phyloP scores from a whole-genome alignment of 768 basidiomycete species.

The Russula abietina region DNA sequence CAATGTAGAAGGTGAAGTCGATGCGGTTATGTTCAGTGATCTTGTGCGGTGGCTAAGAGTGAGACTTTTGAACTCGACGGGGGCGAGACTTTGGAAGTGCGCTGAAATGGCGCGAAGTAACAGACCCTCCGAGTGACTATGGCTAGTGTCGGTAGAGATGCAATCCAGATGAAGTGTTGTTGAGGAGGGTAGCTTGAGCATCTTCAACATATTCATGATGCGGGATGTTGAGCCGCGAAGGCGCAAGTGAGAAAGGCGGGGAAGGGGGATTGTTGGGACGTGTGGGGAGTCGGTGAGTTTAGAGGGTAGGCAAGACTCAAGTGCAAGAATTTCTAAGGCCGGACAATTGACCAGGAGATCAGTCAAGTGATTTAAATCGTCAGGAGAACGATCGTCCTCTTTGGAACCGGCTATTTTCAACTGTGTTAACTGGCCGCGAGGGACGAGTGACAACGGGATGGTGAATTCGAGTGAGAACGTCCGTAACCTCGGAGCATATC shows the following conservation, averaged over 20 bases:
- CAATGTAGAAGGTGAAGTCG: background rate
- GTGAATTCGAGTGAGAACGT: background rate
- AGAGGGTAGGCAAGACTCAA: constrained; percentile 3
- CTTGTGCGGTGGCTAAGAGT: background rate
- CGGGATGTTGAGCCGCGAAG: constrained; percentile 3
- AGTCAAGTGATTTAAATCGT: background rate
- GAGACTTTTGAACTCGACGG: constrained; percentile 2
- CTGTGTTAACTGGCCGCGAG: constrained; percentile 7
- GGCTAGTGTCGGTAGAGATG: background rate
- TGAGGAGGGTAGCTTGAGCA: constrained; percentile 1
- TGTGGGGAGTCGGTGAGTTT: background rate
- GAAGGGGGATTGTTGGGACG: constrained; percentile 1
- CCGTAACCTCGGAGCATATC: constrained; percentile 1
- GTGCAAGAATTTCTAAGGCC: background rate
- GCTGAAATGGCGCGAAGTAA: constrained; percentile 4
- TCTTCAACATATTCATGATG: constrained; percentile 1
- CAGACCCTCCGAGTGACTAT: background rate
- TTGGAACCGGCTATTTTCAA: background rate
- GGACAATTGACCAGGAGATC: constrained; percentile 4
- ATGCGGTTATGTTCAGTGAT: background rate
- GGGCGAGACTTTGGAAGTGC: background rate
- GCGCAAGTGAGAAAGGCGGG: background rate
- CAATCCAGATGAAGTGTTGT: constrained; percentile 6
- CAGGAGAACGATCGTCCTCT: background rate
- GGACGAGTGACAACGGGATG: constrained; percentile 9